phyloP scores from a whole-genome alignment of 73 alveolate species.

The Uronychia setigera region DNA sequence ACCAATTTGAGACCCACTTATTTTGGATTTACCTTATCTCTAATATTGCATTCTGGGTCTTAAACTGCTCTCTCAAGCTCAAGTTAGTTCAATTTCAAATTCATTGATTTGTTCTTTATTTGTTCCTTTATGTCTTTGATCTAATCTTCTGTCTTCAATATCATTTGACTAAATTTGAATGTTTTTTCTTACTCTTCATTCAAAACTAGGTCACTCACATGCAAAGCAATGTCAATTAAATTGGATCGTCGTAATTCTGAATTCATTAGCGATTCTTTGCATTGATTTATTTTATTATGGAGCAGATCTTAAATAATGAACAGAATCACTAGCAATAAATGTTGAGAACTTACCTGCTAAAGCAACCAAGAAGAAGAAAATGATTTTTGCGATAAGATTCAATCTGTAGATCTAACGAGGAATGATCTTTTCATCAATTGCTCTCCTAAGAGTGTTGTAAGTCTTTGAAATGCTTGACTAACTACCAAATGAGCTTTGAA shows the following conservation, averaged over 20 bases:
- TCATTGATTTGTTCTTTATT: too few relatives aligned
- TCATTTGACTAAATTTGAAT: too few relatives aligned
- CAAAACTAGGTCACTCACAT: slow-evolving; percentile 30
- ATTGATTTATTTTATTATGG: too few relatives aligned
- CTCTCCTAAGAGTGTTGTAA: slow-evolving; percentile 40
- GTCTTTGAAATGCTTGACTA: slow-evolving; percentile 7
- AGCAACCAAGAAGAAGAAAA: slow-evolving; percentile 11
- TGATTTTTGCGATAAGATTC: slow-evolving; percentile 36
- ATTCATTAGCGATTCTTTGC: background rate
- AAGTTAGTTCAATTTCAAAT: too few relatives aligned
- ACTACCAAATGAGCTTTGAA: background rate
- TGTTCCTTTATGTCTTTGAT: too few relatives aligned
- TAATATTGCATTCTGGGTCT: too few relatives aligned
- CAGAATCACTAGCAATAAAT: slow-evolving; percentile 13
- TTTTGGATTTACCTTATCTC: too few relatives aligned
- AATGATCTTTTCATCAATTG: slow-evolving; percentile 49
- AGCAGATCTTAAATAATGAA: background rate
- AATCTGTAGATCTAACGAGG: slow-evolving; percentile 28
- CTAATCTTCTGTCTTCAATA: too few relatives aligned
- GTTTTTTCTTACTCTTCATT: too few relatives aligned
- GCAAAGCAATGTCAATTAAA: background rate
- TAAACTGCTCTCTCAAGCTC: too few relatives aligned
- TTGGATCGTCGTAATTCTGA: background rate
- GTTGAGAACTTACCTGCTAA: slow-evolving; percentile 25
- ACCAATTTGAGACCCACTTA: too few relatives aligned